Evolutionary conservation across 169 alveolate genomes (phyloP), one percentile per base, ranked within the genome.

Genomic region (Cyclospora cayetanensis): DNA sequence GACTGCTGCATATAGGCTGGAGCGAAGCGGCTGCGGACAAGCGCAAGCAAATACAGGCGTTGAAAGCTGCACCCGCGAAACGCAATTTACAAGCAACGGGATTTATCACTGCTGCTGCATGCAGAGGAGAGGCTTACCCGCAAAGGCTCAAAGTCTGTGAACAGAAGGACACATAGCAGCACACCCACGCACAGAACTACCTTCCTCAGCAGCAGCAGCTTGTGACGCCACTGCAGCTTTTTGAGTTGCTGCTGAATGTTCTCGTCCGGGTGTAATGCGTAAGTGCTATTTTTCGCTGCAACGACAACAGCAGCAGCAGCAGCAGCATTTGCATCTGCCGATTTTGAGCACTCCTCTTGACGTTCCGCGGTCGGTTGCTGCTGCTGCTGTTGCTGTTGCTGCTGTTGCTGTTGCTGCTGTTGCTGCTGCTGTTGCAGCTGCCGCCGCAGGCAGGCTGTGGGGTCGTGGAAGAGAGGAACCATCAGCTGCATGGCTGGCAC

Each of bases 161-260:
- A 27, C 63, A 72, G 84, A 37, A 72, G 60, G 9, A 72, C 42
- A 25, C 35, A 60, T 60, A 72, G 60, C 27, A 11, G 29, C 4
- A 35, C 29, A 2, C 29, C 2, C 2, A n/a, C 12, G 22, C 27
- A 27, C 4, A 72, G 84, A 1, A 60, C 84, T 41, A 39, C 63
- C 63, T 72, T 72, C 35, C 84, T 72, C 63, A 72, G 84, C 84
- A 72, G 84, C 84, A 72, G 63, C 2, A 53, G 12, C 63, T 25
- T 34, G 84, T 20, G 84, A 22, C 37, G 35, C 60, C 63, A 34
- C 84, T 72, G 53, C 60, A 3, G 84, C 84, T 9, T 1, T 60
- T 39, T 37, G 39, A n/a, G 83, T 20, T 37, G 50, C 83, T 70
- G 83, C 46, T 18, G 43, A 20, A 55, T 20, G 34, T 15, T 55